These are phyloP conservation scores for Colletotrichum endophyticum DNA, from an alignment of 2,329 filamentous ascomycete species.

Conservation along the genomic window DNA sequence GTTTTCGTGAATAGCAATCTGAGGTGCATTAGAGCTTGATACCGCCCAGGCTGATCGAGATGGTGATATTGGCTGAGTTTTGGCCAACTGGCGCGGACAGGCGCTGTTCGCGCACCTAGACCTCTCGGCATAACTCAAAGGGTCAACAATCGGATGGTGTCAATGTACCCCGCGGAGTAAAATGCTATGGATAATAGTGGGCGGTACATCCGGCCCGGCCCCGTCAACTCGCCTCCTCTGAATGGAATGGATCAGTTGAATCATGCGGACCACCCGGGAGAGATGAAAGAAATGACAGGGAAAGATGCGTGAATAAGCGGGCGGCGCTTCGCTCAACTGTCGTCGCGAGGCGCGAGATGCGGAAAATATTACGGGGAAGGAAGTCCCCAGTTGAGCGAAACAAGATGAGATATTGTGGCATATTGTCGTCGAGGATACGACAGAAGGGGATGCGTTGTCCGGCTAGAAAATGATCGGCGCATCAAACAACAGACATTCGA, in stretches of 20 bases:
- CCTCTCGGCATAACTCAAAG: background rate
- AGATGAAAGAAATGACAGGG: background rate
- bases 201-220: background rate
- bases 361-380: background rate
- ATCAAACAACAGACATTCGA: slow-evolving; percentile 11
- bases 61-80: background rate
- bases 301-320: background rate
- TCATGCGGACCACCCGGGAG: background rate
- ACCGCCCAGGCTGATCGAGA: too few relatives aligned
- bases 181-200: background rate
- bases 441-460: background rate
- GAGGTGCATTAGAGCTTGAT: background rate
- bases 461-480: background rate
- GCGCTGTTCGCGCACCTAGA: background rate
- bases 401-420: background rate
- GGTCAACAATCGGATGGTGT: background rate
- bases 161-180: slow-evolving; percentile 1
- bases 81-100: background rate
- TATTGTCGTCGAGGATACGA: background rate
- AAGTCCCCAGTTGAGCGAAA: slow-evolving; percentile 3
- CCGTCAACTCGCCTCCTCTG: background rate
- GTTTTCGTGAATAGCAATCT: background rate
- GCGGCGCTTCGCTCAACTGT: background rate
- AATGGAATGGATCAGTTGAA: background rate
- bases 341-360: background rate